Conservation (phyloP, 2,329 filamentous ascomycete genomes). For the Thelonectria rubi region DNA sequence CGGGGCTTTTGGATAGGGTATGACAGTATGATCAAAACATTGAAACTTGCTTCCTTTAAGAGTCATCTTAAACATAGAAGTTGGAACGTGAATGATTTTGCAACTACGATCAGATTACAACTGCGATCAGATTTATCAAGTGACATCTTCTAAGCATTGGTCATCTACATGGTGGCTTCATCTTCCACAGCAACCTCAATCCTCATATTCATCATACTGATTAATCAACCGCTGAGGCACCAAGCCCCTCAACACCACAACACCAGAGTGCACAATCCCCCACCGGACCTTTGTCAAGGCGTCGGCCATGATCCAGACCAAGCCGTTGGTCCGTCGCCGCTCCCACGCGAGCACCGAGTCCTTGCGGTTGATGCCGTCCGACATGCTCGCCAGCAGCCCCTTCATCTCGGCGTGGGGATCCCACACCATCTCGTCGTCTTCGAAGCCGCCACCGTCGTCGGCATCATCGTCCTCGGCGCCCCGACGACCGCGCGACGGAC, state of each 20-base stretch:
- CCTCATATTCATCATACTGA: slow-evolving; percentile 34
- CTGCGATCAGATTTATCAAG: no score
- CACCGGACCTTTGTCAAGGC: slow-evolving; percentile 65
- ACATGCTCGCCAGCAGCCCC: slow-evolving; percentile 51
- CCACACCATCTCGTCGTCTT: slow-evolving; percentile 60
- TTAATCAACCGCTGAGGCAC: slow-evolving; percentile 45
- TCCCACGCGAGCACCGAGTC: slow-evolving; percentile 50
- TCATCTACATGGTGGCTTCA: neutral
- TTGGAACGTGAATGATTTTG: no score
- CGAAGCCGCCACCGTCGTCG: slow-evolving; percentile 37
- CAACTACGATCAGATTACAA: no score
- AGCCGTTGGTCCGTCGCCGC: slow-evolving; percentile 58
- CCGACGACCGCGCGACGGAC: slow-evolving; percentile 21
- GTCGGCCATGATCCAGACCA: slow-evolving; percentile 65
- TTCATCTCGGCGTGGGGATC: slow-evolving; percentile 60
- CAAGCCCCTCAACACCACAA: slow-evolving; percentile 60
- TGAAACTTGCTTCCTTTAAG: no score
- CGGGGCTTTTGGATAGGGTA: no score
- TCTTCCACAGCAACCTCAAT: neutral
- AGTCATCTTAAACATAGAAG: no score
- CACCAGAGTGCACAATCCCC: slow-evolving; percentile 70
- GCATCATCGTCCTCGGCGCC: slow-evolving; percentile 2
- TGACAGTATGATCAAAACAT: no score
- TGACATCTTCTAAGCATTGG: neutral
- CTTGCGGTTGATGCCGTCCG: slow-evolving; percentile 35